These are phyloP conservation scores for Fomitopsis schrenkii DNA, from an alignment of 1,284 basidiomycete species.

Conservation along the genomic window DNA sequence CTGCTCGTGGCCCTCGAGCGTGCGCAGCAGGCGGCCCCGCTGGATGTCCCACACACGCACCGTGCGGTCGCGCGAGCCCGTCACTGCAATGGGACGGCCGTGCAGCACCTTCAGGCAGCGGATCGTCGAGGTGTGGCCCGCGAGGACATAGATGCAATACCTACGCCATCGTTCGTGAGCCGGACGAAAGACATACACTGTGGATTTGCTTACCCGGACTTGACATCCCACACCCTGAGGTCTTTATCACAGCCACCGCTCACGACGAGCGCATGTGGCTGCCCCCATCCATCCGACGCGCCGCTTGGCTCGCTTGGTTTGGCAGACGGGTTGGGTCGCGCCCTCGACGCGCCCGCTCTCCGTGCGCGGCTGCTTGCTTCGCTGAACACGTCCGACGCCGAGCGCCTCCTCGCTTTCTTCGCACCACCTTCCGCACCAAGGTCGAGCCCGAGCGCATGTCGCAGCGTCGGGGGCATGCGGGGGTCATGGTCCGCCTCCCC, in stretches of 20 bases:
- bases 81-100: conserved; percentile 83
- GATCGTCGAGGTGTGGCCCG: conserved; percentile 89
- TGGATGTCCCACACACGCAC: conserved; percentile 94
- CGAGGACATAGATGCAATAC: conserved; percentile 74
- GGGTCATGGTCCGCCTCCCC: conserved; percentile 20
- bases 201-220: conserved; percentile 57
- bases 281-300: conserved; percentile 63
- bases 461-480: conserved; percentile 26
- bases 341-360: conserved; percentile 9
- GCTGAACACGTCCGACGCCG: conserved; percentile 6
- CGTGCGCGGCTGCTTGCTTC: not conserved
- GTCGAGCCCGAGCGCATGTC: conserved; percentile 32
- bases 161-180: conserved; percentile 33
- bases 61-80: conserved; percentile 85
- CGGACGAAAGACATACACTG: not conserved
- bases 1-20: conserved; percentile 76
- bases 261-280: conserved; percentile 71
- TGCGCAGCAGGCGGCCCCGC: conserved; percentile 64
- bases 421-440: conserved; percentile 8
- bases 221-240: conserved; percentile 89
- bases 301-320: conserved; percentile 63
- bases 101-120: conserved; percentile 89
- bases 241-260: conserved; percentile 91
- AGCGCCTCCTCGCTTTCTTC: conserved; percentile 6
- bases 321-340: conserved; percentile 19